A percentile compares a stretch with the other conserved stretches of the same genome.
These are phyloP conservation scores for Colletotrichum endophyticum DNA, from an alignment of 2,329 filamentous ascomycete species.

Conservation along the genomic window DNA sequence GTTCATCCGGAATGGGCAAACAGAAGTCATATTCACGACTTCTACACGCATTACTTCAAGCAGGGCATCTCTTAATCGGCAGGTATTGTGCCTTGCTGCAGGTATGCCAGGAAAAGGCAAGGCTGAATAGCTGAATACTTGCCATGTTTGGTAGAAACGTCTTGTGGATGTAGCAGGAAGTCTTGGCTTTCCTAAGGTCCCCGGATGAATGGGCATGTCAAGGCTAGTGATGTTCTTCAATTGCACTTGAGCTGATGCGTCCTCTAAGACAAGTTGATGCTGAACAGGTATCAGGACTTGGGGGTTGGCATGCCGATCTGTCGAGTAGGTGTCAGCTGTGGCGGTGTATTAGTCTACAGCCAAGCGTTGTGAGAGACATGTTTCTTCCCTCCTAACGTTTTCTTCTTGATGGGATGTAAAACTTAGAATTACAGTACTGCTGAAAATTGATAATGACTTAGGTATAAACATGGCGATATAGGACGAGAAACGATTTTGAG, in stretches of 20 bases:
- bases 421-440: neutral
- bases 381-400: too few species aligned
- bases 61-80: neutral
- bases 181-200: neutral
- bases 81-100: neutral
- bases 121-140: neutral
- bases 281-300: neutral
- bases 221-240: neutral
- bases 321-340: neutral
- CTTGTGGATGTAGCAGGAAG: neutral
- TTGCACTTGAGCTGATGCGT: neutral
- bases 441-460: neutral
- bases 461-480: neutral
- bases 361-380: neutral
- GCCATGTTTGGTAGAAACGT: neutral
- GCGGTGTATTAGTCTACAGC: neutral
- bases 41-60: neutral
- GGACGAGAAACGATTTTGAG: neutral
- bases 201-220: neutral
- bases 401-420: neutral
- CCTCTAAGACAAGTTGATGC: neutral
- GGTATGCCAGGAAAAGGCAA: neutral
- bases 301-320: neutral
- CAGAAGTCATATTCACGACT: neutral
- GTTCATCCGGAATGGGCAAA: neutral